phyloP scores from a whole-genome alignment of 2,329 filamentous ascomycete species.

The Penicillium olsonii region DNA sequence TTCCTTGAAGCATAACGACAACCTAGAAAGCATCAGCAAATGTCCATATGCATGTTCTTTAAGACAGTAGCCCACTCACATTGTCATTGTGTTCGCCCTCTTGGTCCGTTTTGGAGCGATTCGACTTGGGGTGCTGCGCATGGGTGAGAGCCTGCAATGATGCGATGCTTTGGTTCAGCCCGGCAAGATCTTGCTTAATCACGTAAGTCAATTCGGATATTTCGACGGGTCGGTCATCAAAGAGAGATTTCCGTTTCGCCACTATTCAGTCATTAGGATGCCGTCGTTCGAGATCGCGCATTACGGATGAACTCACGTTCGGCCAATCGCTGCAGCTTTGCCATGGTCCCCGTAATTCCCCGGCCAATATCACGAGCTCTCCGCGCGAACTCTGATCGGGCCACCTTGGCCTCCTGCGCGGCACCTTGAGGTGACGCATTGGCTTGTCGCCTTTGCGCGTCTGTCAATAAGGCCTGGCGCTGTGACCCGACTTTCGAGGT shows the following conservation, averaged over 20 bases:
- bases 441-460: conserved; percentile 61
- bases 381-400: conserved; percentile 87
- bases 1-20: conserved; percentile 85
- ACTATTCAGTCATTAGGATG: conserved; percentile 52
- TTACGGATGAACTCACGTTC: conserved; percentile 59
- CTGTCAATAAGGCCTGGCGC: conserved; percentile 75
- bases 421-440: conserved; percentile 62
- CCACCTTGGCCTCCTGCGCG: conserved; percentile 46
- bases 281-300: not conserved
- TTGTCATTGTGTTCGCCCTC: conserved; percentile 98
- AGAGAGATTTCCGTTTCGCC: conserved; percentile 94
- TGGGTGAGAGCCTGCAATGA: conserved; percentile 75
- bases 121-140: conserved; percentile 68
- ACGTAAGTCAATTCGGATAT: conserved; percentile 96
- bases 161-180: conserved; percentile 82
- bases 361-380: conserved; percentile 88
- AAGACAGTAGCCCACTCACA: conserved; percentile 45
- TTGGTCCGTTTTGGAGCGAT: conserved; percentile 59
- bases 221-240: conserved; percentile 94
- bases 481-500: conserved; percentile 76
- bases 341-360: conserved; percentile 89
- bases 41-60: conserved; percentile 12
- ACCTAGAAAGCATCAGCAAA: conserved; percentile 47
- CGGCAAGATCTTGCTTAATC: conserved; percentile 94
- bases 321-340: conserved; percentile 88